A percentile compares a stretch with the other conserved stretches of the same genome.
These are phyloP conservation scores for Datura wrightii DNA, from an alignment of 257 asterid species.

Conservation along the genomic window DNA sequence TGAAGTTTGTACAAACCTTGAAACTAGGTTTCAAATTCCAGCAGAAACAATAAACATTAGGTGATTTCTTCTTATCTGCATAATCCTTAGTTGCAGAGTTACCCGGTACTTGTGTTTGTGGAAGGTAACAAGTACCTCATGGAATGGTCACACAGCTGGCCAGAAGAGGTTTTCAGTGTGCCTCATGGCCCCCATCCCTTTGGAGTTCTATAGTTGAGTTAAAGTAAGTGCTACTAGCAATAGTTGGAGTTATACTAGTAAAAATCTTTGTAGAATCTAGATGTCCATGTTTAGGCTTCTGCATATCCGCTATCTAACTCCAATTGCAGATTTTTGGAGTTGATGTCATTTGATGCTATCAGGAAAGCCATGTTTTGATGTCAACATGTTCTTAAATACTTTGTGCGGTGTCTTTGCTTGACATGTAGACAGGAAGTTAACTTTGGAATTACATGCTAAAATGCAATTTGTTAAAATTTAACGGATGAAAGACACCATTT, in stretches of 20 bases:
- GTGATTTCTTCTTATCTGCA: too few species aligned
- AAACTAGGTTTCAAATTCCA: neutral
- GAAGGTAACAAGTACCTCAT: too few species aligned
- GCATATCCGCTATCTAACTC: neutral
- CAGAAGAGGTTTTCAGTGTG: neutral
- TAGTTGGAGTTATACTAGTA: neutral
- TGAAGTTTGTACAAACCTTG: neutral
- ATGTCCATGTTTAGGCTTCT: slow-evolving; percentile 1
- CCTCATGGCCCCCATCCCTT: neutral
- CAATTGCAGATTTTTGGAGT: neutral
- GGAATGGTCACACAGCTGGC: too few species aligned
- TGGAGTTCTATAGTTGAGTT: neutral
- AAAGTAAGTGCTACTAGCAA: neutral
- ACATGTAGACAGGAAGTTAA: neutral
- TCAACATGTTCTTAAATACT: neutral
- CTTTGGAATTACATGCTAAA: neutral
- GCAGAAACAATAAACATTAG: neutral
- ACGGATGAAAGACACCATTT: neutral
- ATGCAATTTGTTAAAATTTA: neutral
- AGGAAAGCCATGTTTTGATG: neutral
- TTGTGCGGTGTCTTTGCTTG: neutral
- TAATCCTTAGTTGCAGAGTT: too few species aligned
- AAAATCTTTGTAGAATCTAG: slow-evolving; percentile 17
- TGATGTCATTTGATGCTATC: neutral
- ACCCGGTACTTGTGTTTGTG: neutral